Percentiles rank a stretch among this genome's conserved stretches.
Conservation (phyloP, 257 asterid genomes). For the Solanum clarkiae region DNA sequence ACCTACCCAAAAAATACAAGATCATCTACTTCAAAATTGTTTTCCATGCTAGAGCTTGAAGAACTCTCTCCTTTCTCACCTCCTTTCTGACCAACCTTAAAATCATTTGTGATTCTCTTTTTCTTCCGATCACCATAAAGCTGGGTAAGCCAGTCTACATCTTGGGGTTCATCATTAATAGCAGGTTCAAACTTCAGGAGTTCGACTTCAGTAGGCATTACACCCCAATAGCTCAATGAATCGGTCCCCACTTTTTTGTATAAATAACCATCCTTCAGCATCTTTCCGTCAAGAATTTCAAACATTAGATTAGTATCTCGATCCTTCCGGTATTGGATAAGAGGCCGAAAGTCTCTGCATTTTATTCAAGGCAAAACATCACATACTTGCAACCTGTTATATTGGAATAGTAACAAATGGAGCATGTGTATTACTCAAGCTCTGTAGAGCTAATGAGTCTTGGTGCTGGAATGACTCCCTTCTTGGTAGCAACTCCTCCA, state of each 20-base stretch:
- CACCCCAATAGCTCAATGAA: constrained; percentile 77
- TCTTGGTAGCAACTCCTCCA: constrained; percentile 68
- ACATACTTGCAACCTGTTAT: constrained; percentile 1
- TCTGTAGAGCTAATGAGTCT: constrained; percentile 86
- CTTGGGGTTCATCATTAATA: constrained; percentile 43
- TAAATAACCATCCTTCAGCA: constrained; percentile 89
- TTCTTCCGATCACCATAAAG: constrained; percentile 73
- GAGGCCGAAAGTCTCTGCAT: constrained; percentile 85
- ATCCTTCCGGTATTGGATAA: constrained; percentile 77
- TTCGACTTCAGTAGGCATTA: constrained; percentile 72
- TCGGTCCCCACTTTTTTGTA: constrained; percentile 68
- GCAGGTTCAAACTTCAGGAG: constrained; percentile 89
- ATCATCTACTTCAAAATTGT: constrained; percentile 63
- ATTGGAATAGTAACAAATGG: not conserved
- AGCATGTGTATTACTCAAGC: constrained; percentile 60
- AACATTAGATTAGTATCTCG: constrained; percentile 59
- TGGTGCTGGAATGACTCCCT: constrained; percentile 60
- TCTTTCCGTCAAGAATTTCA: constrained; percentile 86
- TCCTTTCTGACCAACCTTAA: constrained; percentile 38
- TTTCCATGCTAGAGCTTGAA: constrained; percentile 31
- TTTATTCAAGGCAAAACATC: constrained; percentile 1
- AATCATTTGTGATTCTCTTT: constrained; percentile 20
- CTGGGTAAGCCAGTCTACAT: constrained; percentile 73
- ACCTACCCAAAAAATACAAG: constrained; percentile 86
- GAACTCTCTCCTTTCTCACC: constrained; percentile 57